These are phyloP conservation scores for Vanrija pseudolonga DNA, from an alignment of 1,284 basidiomycete genomes.

Conservation along the genomic window DNA sequence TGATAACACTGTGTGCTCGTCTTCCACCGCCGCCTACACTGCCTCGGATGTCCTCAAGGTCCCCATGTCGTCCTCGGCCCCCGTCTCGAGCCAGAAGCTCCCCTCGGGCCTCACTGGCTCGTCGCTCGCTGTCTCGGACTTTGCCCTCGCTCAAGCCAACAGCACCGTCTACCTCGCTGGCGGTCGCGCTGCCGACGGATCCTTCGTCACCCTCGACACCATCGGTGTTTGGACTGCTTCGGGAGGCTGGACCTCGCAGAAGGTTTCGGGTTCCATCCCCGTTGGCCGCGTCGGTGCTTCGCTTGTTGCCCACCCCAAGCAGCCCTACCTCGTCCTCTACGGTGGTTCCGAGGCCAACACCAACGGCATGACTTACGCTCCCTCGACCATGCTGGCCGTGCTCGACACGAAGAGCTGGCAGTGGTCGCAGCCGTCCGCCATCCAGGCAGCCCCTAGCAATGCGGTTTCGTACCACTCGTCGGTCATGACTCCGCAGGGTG, in stretches of 20 bases:
- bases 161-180: conserved; percentile 37
- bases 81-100: conserved; percentile 23
- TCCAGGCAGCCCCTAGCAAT: conserved; percentile 38
- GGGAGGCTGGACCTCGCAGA: conserved; percentile 38
- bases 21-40: conserved; percentile 34
- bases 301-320: conserved; percentile 43
- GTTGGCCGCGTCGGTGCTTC: conserved; percentile 42
- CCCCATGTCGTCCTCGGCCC: conserved; percentile 25
- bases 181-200: conserved; percentile 39
- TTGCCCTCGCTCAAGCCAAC: conserved; percentile 33
- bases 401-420: conserved; percentile 45
- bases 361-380: conserved; percentile 19
- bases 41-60: conserved; percentile 35
- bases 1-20: conserved; percentile 43
- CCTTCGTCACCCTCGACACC: conserved; percentile 30
- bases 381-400: conserved; percentile 33
- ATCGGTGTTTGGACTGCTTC: conserved; percentile 38
- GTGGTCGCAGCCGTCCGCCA: conserved; percentile 42
- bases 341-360: conserved; percentile 32
- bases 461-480: conserved; percentile 45
- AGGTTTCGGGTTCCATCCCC: conserved; percentile 39
- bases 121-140: conserved; percentile 44
- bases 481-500: conserved; percentile 46
- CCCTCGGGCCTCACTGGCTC: conserved; percentile 34
- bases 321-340: conserved; percentile 41